A percentile compares a stretch with the other conserved stretches of the same genome.
Evolutionary conservation across 257 asterid genomes (phyloP).

Genomic region (Mentha longifolia): DNA sequence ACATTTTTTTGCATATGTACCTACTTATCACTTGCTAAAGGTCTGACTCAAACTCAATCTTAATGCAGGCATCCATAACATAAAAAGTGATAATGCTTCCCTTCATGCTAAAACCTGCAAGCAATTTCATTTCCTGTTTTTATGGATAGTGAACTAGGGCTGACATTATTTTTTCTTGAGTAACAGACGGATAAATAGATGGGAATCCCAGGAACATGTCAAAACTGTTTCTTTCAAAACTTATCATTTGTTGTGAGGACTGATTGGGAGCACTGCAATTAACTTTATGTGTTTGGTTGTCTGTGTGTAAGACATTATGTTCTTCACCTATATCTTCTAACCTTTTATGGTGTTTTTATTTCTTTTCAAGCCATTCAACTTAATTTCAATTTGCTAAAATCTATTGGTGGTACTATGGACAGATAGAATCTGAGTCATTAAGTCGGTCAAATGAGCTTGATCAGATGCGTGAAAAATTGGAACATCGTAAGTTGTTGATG

Average conservation of each 20-base stretch:
- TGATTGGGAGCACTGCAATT: not conserved
- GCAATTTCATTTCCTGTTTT: not conserved
- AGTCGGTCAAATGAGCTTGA: slow-evolving; percentile 74
- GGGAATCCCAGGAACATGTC: not conserved
- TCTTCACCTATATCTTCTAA: not conserved
- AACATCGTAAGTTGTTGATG: slow-evolving; percentile 85
- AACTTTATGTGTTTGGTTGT: not conserved
- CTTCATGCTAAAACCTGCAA: not conserved
- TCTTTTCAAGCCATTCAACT: slow-evolving; percentile 16
- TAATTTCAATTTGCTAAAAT: slow-evolving; percentile 30
- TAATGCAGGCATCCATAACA: not conserved
- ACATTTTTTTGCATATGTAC: not conserved
- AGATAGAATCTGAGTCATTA: slow-evolving; percentile 83
- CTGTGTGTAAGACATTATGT: not conserved
- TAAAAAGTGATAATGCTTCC: not conserved
- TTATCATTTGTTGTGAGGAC: not conserved
- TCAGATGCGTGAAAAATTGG: slow-evolving; percentile 78
- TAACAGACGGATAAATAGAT: not conserved
- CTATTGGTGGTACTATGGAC: slow-evolving; percentile 39
- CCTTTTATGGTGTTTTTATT: slow-evolving; percentile 1
- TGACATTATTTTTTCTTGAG: not conserved
- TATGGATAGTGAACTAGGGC: not conserved
- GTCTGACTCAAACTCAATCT: not conserved
- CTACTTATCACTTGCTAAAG: not conserved
- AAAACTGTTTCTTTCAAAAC: not conserved